A percentile compares a stretch with the other conserved stretches of the same genome.
Conservation (phyloP, 2,329 filamentous ascomycete genomes). For the Aspergillus sp. region DNA sequence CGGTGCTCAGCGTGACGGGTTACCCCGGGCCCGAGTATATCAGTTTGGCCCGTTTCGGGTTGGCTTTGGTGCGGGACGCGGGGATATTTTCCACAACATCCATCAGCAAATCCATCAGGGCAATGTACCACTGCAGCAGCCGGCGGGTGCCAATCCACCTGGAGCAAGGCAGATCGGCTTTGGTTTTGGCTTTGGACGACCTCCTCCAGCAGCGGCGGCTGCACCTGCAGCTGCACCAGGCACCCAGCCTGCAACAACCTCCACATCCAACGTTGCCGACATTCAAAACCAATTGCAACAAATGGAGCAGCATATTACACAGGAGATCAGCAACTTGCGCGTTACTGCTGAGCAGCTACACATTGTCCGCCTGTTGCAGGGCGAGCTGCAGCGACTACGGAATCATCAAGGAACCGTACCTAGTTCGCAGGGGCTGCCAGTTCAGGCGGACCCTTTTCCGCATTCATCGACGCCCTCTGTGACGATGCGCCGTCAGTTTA, state of each 20-base stretch:
- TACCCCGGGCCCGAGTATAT: slow-evolving; percentile 51
- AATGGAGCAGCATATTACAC: slow-evolving; percentile 59
- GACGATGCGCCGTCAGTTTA: slow-evolving; percentile 20
- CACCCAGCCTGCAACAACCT: slow-evolving; percentile 9
- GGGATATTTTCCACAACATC: slow-evolving; percentile 55
- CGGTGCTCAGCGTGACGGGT: slow-evolving; percentile 27
- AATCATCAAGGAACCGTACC: slow-evolving; percentile 31
- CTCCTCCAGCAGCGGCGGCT: slow-evolving; percentile 12
- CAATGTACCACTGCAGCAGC: slow-evolving; percentile 31
- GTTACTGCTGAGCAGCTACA: slow-evolving; percentile 58
- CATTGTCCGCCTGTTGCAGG: slow-evolving; percentile 56
- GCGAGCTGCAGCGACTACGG: slow-evolving; percentile 59
- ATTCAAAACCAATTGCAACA: slow-evolving; percentile 54
- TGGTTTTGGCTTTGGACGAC: slow-evolving; percentile 33
- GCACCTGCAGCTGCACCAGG: slow-evolving; percentile 6
- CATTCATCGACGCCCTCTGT: slow-evolving; percentile 11
- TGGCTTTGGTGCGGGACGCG: slow-evolving; percentile 56
- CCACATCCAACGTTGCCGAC: slow-evolving; percentile 16
- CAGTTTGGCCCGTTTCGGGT: slow-evolving; percentile 67
- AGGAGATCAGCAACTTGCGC: slow-evolving; percentile 56
- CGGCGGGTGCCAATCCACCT: slow-evolving; percentile 20
- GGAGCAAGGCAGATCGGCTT: slow-evolving; percentile 32
- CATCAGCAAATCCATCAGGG: slow-evolving; percentile 52
- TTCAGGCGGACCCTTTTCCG: slow-evolving; percentile 3
- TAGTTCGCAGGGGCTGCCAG: slow-evolving; percentile 3